phyloP scores from a whole-genome alignment of 257 asterid genomes.

The Eustoma russellianum region DNA sequence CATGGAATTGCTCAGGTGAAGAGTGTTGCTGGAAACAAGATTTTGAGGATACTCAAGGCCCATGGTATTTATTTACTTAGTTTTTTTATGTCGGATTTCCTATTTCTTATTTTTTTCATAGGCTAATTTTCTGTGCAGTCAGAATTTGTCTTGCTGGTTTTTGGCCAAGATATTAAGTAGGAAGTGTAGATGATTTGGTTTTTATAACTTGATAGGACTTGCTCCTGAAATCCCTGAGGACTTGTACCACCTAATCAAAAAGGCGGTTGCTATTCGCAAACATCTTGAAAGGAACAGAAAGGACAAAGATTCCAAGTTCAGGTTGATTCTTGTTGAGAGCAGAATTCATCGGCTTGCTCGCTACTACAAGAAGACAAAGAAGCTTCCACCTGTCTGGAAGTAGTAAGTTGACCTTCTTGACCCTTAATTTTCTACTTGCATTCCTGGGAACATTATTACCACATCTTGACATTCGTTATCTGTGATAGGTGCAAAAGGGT shows the following conservation, averaged over 20 bases:
- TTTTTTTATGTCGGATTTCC: not conserved
- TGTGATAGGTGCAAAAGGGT: no score
- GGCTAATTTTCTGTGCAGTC: no score
- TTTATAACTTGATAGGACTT: constrained; percentile 14
- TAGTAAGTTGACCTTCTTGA: constrained; percentile 17
- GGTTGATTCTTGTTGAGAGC: constrained; percentile 39
- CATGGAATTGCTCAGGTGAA: no score
- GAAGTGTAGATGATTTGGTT: not conserved
- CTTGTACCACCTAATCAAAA: constrained; percentile 31
- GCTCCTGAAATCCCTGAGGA: constrained; percentile 36
- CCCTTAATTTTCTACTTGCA: no score
- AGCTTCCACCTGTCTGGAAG: constrained; percentile 38
- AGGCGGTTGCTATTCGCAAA: constrained; percentile 34
- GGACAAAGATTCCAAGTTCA: constrained; percentile 33
- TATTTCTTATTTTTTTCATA: no score
- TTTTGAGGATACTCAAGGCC: constrained; percentile 28
- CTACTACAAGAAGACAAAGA: constrained; percentile 36
- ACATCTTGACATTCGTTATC: no score
- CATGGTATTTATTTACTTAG: constrained; percentile 11
- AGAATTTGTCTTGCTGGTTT: no score
- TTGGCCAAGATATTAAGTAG: no score
- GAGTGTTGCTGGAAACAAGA: constrained; percentile 31
- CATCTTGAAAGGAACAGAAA: constrained; percentile 36
- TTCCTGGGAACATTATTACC: no score
- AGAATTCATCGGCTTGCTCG: constrained; percentile 35